These are phyloP conservation scores for Hansenula sp. DNA, from an alignment of 1,139 yeast species.

Conservation along the genomic window DNA sequence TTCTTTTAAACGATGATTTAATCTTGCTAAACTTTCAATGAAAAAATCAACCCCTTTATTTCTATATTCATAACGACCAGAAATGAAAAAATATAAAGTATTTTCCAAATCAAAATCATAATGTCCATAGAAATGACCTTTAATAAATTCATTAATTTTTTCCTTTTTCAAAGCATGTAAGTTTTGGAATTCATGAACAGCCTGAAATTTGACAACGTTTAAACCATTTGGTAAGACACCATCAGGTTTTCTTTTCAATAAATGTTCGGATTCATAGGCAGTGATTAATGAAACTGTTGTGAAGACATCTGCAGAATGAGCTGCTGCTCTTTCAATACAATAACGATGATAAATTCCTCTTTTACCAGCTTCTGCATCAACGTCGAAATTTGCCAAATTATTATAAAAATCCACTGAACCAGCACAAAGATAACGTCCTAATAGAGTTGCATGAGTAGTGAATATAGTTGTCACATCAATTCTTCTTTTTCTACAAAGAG, in stretches of 20 bases:
- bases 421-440: slow-evolving; percentile 95
- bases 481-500: slow-evolving; percentile 85
- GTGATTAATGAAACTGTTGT: slow-evolving; percentile 97
- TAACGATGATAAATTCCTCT: slow-evolving; percentile 96
- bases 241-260: slow-evolving; percentile 92
- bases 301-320: slow-evolving; percentile 94
- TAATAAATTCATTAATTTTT: slow-evolving; percentile 87
- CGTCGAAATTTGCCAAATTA: slow-evolving; percentile 85
- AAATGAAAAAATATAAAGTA: slow-evolving; percentile 91
- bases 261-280: slow-evolving; percentile 90
- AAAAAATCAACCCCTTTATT: slow-evolving; percentile 96
- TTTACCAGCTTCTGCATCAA: slow-evolving; percentile 97
- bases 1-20: slow-evolving; percentile 82
- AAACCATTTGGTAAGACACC: slow-evolving; percentile 97
- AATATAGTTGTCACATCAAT: slow-evolving; percentile 93
- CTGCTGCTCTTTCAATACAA: slow-evolving; percentile 95
- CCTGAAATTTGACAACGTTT: slow-evolving; percentile 93
- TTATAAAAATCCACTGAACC: slow-evolving; percentile 95
- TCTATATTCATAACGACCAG: slow-evolving; percentile 95
- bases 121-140: slow-evolving; percentile 97
- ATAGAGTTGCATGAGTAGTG: slow-evolving; percentile 94
- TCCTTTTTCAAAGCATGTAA: slow-evolving; percentile 90
- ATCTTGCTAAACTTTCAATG: slow-evolving; percentile 87
- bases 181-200: slow-evolving; percentile 97
- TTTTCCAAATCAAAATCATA: slow-evolving; percentile 93